phyloP scores from a whole-genome alignment of 73 alveolate species.

The Tetrahymena malaccensis region DNA sequence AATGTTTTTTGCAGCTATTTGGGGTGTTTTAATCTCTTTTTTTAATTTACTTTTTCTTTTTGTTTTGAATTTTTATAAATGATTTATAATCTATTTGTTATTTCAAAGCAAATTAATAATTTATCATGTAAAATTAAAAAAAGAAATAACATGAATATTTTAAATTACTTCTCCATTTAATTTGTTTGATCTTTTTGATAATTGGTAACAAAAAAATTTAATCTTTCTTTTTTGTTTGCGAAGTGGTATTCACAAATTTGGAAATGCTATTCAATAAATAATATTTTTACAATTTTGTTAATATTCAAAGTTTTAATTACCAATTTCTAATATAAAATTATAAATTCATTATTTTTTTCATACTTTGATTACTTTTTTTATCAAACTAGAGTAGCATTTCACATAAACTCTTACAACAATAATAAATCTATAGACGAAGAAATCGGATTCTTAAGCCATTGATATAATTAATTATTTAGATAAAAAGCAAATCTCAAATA shows the following conservation, averaged over 20 bases:
- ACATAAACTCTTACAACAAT: background rate
- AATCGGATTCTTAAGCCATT: too few relatives aligned
- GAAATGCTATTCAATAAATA: background rate
- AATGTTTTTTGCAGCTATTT: background rate
- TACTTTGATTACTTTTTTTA: background rate
- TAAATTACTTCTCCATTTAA: background rate
- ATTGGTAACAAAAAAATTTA: background rate
- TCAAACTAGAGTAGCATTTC: background rate
- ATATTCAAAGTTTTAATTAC: background rate
- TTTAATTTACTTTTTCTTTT: too few relatives aligned
- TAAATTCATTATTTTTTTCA: too few relatives aligned
- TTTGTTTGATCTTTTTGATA: too few relatives aligned
- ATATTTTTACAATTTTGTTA: too few relatives aligned
- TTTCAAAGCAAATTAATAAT: too few relatives aligned
- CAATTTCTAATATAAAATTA: background rate
- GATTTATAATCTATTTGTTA: background rate
- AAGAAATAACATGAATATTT: background rate
- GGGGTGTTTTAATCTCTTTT: background rate
- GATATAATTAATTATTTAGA: too few relatives aligned
- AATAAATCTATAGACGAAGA: background rate
- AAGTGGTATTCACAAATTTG: background rate
- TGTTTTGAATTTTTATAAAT: background rate
- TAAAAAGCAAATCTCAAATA: too few relatives aligned
- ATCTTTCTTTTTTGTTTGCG: background rate
- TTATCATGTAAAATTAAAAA: too few relatives aligned